Evolutionary conservation across 1,284 basidiomycete genomes (phyloP).

Genomic region (Pseudozyma thailandica): DNA sequence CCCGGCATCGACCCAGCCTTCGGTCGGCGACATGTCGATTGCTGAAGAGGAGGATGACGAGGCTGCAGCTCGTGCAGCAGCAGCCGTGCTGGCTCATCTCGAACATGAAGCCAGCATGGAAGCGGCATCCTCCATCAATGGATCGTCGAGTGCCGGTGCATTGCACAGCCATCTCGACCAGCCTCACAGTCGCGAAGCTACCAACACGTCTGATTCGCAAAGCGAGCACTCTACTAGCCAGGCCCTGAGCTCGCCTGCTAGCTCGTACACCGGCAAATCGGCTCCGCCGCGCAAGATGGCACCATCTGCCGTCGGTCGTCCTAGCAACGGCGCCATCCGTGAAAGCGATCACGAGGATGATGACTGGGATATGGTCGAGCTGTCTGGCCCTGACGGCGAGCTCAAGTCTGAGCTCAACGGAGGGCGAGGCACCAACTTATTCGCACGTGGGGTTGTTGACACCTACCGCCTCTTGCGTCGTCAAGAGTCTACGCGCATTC

Average conservation of each 20-base stretch:
- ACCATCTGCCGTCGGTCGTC: constrained; percentile 47
- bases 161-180: constrained; percentile 11
- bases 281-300: constrained; percentile 27
- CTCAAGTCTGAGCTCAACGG: constrained; percentile 64
- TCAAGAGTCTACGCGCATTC: constrained; percentile 60
- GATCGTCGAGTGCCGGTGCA: constrained; percentile 11
- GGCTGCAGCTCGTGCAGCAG: constrained; percentile 52
- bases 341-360: constrained; percentile 53
- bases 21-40: constrained; percentile 23
- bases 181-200: constrained; percentile 41
- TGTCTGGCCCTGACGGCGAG: constrained; percentile 43
- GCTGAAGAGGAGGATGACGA: constrained; percentile 59
- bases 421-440: constrained; percentile 65
- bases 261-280: constrained; percentile 35
- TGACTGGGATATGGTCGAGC: constrained; percentile 66
- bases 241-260: constrained; percentile 43
- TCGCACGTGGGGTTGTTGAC: constrained; percentile 66
- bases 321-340: constrained; percentile 48
- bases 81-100: constrained; percentile 58
- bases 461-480: constrained; percentile 71
- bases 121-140: constrained; percentile 17
- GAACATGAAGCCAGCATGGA: constrained; percentile 54
- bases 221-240: constrained; percentile 48
- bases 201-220: constrained; percentile 45
- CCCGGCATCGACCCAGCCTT: constrained; percentile 3